These are phyloP conservation scores for Colletotrichum gigasporum DNA, from an alignment of 2,329 filamentous ascomycete species.

Conservation along the genomic window DNA sequence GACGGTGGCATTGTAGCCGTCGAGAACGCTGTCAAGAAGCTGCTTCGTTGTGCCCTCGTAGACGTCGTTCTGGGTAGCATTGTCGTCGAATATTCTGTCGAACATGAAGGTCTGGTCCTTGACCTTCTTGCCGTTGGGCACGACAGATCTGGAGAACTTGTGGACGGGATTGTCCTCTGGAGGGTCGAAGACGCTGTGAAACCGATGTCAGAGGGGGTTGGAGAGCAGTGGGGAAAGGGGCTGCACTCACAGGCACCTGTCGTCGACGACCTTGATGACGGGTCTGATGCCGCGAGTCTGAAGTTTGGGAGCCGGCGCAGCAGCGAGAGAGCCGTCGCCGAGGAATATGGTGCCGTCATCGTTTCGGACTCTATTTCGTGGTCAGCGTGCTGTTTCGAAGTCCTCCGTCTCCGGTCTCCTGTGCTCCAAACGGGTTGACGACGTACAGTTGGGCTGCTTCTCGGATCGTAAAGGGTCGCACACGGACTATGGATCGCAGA, in stretches of 20 bases:
- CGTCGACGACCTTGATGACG: slow-evolving; percentile 96
- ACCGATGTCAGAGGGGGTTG: slow-evolving; percentile 31
- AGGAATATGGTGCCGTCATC: slow-evolving; percentile 93
- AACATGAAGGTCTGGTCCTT: slow-evolving; percentile 99
- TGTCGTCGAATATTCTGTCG: slow-evolving; percentile 96
- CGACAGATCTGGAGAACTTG: slow-evolving; percentile 82
- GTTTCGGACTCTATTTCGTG: slow-evolving; percentile 49
- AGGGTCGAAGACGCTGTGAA: slow-evolving; percentile 87
- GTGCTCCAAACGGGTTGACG: too few relatives aligned
- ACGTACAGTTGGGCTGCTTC: slow-evolving; percentile 90
- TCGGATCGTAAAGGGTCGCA: slow-evolving; percentile 81
- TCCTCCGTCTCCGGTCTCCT: background rate
- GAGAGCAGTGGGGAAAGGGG: background rate
- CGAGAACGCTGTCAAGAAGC: slow-evolving; percentile 93
- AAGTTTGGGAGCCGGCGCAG: slow-evolving; percentile 83
- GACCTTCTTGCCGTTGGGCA: slow-evolving; percentile 86
- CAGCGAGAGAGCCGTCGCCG: slow-evolving; percentile 96
- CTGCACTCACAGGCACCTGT: slow-evolving; percentile 87
- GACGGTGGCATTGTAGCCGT: slow-evolving; percentile 98
- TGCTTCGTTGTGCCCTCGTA: slow-evolving; percentile 92
- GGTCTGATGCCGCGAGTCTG: slow-evolving; percentile 86
- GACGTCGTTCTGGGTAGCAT: slow-evolving; percentile 88
- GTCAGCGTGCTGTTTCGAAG: slow-evolving; percentile 2
- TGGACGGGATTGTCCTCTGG: slow-evolving; percentile 95
- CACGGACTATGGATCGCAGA: slow-evolving; percentile 61